These are phyloP conservation scores for Sporothrix humicola DNA, from an alignment of 2,329 filamentous ascomycete genomes.

Conservation along the genomic window DNA sequence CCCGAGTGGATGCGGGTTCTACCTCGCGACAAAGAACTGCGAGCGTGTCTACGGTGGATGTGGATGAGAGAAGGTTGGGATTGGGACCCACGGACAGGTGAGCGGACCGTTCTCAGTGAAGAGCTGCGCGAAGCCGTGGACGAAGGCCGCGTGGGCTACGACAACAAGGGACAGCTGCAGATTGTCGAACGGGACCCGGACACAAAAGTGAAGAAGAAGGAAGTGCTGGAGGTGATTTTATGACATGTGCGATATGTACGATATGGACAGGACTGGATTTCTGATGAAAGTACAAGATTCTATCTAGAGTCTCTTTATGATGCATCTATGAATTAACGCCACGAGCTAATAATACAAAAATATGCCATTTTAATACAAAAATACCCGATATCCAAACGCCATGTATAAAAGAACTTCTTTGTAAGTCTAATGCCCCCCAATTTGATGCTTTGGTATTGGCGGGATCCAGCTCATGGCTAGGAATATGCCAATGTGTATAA, in stretches of 20 bases:
- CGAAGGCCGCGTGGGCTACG: constrained; percentile 62
- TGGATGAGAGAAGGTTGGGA: constrained; percentile 86
- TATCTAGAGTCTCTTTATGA: neutral
- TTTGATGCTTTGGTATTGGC: constrained; percentile 61
- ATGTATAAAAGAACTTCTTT: neutral
- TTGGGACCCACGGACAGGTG: constrained; percentile 77
- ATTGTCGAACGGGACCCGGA: constrained; percentile 12
- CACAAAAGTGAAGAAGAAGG: neutral
- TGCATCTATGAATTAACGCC: neutral
- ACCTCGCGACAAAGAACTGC: constrained; percentile 85
- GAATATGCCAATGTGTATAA: constrained; percentile 74
- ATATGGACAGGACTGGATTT: neutral
- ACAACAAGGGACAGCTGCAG: constrained; percentile 54
- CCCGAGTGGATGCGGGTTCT: constrained; percentile 91
- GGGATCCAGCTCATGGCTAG: constrained; percentile 63
- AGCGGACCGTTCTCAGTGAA: constrained; percentile 58
- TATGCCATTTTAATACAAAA: neutral
- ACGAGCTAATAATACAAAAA: neutral
- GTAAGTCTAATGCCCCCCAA: constrained; percentile 50
- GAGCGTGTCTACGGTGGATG: constrained; percentile 86
- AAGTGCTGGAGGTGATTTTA: neutral
- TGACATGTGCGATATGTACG: neutral
- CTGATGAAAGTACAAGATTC: neutral
- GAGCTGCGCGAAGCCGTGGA: constrained; percentile 63
- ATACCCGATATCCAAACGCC: neutral